Evolutionary conservation across 805 yeast species (phyloP).

Genomic region (Yarrowia alimentaria): DNA sequence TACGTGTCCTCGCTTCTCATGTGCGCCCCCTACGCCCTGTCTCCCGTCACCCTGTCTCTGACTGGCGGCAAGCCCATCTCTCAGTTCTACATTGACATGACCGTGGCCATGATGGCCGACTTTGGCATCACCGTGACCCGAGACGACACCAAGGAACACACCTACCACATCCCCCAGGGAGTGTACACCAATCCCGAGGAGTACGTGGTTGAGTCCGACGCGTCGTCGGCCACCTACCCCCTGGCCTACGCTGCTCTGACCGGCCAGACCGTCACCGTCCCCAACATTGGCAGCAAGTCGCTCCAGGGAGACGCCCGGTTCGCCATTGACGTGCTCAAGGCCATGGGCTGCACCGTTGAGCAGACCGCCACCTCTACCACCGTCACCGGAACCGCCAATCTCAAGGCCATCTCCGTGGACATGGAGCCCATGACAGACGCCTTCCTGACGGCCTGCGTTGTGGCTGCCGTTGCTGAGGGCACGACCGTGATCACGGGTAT

Average conservation of each 20-base stretch:
- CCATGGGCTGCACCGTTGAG: slow-evolving; percentile 90
- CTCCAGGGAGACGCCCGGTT: slow-evolving; percentile 97
- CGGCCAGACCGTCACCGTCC: slow-evolving; percentile 87
- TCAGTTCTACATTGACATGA: slow-evolving; percentile 94
- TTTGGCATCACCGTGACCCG: slow-evolving; percentile 79
- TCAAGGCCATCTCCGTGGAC: slow-evolving; percentile 76
- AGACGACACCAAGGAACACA: slow-evolving; percentile 69
- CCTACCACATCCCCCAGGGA: slow-evolving; percentile 88
- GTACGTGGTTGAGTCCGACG: slow-evolving; percentile 93
- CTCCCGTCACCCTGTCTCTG: slow-evolving; percentile 80
- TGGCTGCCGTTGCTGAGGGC: slow-evolving; percentile 83
- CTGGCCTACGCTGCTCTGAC: slow-evolving; percentile 96
- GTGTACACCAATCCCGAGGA: slow-evolving; percentile 74
- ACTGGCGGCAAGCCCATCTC: slow-evolving; percentile 98
- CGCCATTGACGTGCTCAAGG: slow-evolving; percentile 85
- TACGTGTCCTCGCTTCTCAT: slow-evolving; percentile 93
- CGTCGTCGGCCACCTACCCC: slow-evolving; percentile 97
- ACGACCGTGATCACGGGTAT: slow-evolving; percentile 85
- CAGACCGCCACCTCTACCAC: slow-evolving; percentile 88
- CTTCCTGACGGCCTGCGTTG: slow-evolving; percentile 91
- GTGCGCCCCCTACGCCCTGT: slow-evolving; percentile 95
- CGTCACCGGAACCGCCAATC: slow-evolving; percentile 64
- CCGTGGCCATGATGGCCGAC: slow-evolving; percentile 87
- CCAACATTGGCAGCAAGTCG: slow-evolving; percentile 88
- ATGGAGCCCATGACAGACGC: slow-evolving; percentile 99